Base-by-base conservation (phyloP, 192 early-diverging fungal species). In the Coemansia sp. region DNA sequence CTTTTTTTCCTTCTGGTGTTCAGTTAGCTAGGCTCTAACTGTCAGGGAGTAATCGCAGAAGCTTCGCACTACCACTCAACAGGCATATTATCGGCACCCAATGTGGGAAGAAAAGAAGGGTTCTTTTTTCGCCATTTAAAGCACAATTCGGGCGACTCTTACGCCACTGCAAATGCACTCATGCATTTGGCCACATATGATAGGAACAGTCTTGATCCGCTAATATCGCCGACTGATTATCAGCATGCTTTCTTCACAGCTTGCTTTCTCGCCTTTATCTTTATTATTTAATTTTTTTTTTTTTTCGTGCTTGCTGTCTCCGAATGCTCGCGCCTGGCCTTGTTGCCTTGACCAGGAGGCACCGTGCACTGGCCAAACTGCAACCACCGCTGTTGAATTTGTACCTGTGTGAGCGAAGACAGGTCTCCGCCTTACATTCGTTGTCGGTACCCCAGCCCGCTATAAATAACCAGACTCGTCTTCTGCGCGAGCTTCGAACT, bases 311-410 rank as follows among this genome's bases (percentile, higher is more conserved):
- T 29, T 27, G 24, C 15, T 15, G 22, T 31, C 24, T 31, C 24
- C 53, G 27, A 55, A 55, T 55, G 53, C 53, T 55, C 53, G 57
- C 33, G 16, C 57, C 57, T 60, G 57, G 57, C 29, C 31, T 60
- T 36, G 57, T 33, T 34, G 57, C 57, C 57, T 16, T 33, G 57
- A 33, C 57, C 57, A 60, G 57, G 57, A 60, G 34, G 29, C 29
- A 13, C 16, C 57, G 57, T 31, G 33, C 57, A 36, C n/a, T 60
- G 31, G 13, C 31, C 15, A 60, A 33, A 31, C 57, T 60, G 57
- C 29, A 2, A 15, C 53, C 13, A 5, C 53, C 29, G 27, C 16
- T 33, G 57, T 43, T 43, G 10, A 12, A 43, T 43, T 18, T 36
- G 16, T 60, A 60, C 16, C 57, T 2, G 11, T 60, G 57, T 18